These are phyloP conservation scores for Phytophthora constricta DNA, from an alignment of 352 stramenopile genomes.

Conservation along the genomic window DNA sequence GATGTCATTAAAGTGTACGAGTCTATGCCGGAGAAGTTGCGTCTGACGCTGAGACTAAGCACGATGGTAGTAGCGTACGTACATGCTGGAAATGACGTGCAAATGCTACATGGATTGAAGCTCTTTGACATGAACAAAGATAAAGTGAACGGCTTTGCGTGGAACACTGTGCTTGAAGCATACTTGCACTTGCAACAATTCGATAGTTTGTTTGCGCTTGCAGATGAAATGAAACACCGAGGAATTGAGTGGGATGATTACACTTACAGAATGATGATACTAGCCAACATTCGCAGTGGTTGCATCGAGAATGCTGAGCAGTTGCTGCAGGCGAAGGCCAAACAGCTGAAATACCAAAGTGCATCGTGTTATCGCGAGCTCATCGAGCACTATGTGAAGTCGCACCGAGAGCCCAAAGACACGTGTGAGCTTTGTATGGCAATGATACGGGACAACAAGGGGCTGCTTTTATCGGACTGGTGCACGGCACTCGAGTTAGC, in stretches of 20 bases:
- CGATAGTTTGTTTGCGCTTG: slow-evolving; percentile 6
- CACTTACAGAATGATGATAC: slow-evolving; percentile 7
- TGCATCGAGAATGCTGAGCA: slow-evolving; percentile 8
- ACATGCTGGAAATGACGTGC: neutral
- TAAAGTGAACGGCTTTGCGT: slow-evolving; percentile 3
- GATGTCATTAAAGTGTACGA: slow-evolving; percentile 15
- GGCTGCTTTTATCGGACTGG: slow-evolving; percentile 56
- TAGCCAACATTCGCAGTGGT: slow-evolving; percentile 18
- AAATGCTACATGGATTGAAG: slow-evolving; percentile 1
- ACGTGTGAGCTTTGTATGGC: slow-evolving; percentile 55
- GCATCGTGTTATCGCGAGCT: slow-evolving; percentile 65
- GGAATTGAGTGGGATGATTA: slow-evolving; percentile 3
- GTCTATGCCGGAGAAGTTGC: slow-evolving; percentile 2
- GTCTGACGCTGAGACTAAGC: slow-evolving; percentile 4
- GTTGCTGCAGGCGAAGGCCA: slow-evolving; percentile 18
- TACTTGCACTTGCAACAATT: slow-evolving; percentile 10
- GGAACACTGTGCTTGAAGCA: slow-evolving; percentile 14
- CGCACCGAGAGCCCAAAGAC: slow-evolving; percentile 36
- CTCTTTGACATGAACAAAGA: slow-evolving; percentile 17
- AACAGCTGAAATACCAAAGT: slow-evolving; percentile 39
- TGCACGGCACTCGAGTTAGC: slow-evolving; percentile 46
- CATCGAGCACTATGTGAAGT: slow-evolving; percentile 47
- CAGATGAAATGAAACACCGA: slow-evolving; percentile 10
- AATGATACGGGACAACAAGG: slow-evolving; percentile 62
- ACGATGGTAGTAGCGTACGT: slow-evolving; percentile 18